Percentiles rank a stretch among this genome's conserved stretches.
phyloP scores from a whole-genome alignment of 495 filamentous ascomycete species.

The Corynascus novoguineensis region DNA sequence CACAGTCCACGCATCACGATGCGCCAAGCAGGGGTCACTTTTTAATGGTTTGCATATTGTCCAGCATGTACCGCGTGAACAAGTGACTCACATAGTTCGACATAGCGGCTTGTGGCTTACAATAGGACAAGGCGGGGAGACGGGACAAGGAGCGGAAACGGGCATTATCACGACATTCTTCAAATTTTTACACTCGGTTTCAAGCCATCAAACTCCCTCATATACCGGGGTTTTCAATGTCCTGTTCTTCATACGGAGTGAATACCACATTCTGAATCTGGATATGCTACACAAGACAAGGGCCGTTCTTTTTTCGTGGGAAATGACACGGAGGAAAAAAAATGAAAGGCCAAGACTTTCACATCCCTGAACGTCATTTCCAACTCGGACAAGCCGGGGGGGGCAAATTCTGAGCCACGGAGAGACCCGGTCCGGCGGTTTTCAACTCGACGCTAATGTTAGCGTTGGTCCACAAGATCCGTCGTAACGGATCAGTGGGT shows the following conservation, averaged over 20 bases:
- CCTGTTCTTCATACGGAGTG: background rate
- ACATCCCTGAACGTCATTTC: background rate
- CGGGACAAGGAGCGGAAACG: background rate
- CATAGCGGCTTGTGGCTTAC: background rate
- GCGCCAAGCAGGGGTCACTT: background rate
- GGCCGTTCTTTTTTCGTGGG: background rate
- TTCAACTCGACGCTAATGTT: background rate
- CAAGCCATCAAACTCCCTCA: no score
- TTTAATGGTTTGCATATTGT: background rate
- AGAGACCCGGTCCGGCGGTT: slow-evolving; percentile 1
- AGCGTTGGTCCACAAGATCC: background rate
- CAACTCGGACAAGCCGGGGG: background rate
- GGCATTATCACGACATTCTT: no score
- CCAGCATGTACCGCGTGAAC: background rate
- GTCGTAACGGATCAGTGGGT: background rate
- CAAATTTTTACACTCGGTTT: no score
- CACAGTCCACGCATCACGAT: background rate
- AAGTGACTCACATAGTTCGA: background rate
- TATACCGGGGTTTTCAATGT: background rate
- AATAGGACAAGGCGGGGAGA: background rate
- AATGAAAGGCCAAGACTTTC: slow-evolving; percentile 1
- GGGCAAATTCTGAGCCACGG: background rate
- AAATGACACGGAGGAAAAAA: background rate
- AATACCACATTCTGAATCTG: no score
- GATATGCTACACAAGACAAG: no score